These are phyloP conservation scores for Teunomyces gatunensis DNA, from an alignment of 805 yeast species.

Conservation along the genomic window DNA sequence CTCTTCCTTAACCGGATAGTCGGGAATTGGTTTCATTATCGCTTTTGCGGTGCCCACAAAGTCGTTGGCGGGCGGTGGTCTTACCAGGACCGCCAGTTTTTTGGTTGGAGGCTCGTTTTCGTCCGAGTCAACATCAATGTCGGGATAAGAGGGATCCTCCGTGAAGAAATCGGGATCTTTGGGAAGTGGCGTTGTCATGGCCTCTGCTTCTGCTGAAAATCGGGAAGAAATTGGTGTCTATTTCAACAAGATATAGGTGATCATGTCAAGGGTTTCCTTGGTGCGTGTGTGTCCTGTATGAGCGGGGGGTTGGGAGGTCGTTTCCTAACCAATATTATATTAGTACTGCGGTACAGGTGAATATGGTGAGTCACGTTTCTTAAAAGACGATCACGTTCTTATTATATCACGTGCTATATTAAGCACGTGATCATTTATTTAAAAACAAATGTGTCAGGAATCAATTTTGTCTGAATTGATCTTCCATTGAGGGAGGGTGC, in stretches of 20 bases:
- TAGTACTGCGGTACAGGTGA: background rate
- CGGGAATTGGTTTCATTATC: slow-evolving; percentile 38
- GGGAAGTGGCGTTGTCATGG: slow-evolving; percentile 2
- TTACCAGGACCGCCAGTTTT: slow-evolving; percentile 1
- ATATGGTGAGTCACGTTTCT: too few relatives aligned
- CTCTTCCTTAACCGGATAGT: slow-evolving; percentile 37
- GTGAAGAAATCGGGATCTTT: background rate
- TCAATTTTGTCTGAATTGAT: too few relatives aligned
- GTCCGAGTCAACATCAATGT: background rate
- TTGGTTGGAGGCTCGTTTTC: slow-evolving; percentile 3
- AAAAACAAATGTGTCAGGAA: too few relatives aligned
- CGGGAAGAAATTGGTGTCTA: background rate
- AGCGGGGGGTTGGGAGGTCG: background rate
- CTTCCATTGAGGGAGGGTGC: background rate
- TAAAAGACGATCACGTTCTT: too few relatives aligned
- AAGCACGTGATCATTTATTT: too few relatives aligned
- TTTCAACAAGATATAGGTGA: background rate
- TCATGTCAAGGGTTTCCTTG: background rate
- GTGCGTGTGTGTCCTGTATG: background rate
- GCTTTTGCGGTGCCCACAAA: slow-evolving; percentile 24
- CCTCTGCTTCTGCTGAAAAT: background rate
- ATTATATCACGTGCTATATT: too few relatives aligned
- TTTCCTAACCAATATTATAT: background rate
- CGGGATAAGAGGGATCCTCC: background rate
- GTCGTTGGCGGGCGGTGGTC: slow-evolving; percentile 29